Base-by-base conservation (phyloP, 352 stramenopile species). In the Globisporangium orthogonon region DNA sequence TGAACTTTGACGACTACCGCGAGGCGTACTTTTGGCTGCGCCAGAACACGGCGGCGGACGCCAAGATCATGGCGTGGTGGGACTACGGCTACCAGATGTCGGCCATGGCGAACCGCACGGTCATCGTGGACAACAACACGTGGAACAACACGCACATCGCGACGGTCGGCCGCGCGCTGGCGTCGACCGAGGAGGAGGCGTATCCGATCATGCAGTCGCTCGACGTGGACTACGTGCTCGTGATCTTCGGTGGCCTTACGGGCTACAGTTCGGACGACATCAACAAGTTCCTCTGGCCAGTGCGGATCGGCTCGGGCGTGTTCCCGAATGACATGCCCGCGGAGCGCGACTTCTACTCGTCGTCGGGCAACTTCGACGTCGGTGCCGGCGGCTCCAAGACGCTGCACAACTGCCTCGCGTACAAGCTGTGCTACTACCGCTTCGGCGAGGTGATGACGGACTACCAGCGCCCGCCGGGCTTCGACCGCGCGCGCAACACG, bases 81-180 rank as follows among this genome's bases (percentile, higher is more conserved):
- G 83, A 95, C 63, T 95, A 95, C 48, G 85, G 85, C 10, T 95
- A 95, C 61, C 85, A 95, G 54, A 74, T 95, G 31, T 86, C 85
- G 11, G 79, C 76, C 5, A 60, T 93, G 10, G 81, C 85, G 10
- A 95, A 95, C 57, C 85, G 85, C 46, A 95, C 83, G 0, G 79
- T 93, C 29, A 65, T 93, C 45, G 94, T 97, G 2, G 94, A 98
- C 73, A 97, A 97, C 73, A 98, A 98, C 62, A 98, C 94, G 52
- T 98, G 94, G 94, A 98, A 98, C 70, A 97, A 98, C 67, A 97
- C 91, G 39, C 94, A 98, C 69, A 98, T 98, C 65, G 94, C 94
- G 39, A 98, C 92, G 0, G 87, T 98, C 11, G 94, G 93, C 0
- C 83, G 92, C 10, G 87, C 86, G 39, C 68, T 95, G 37, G 67